Base-by-base conservation (phyloP, 768 basidiomycete genomes). In the Rhodotorula paludigena region DNA sequence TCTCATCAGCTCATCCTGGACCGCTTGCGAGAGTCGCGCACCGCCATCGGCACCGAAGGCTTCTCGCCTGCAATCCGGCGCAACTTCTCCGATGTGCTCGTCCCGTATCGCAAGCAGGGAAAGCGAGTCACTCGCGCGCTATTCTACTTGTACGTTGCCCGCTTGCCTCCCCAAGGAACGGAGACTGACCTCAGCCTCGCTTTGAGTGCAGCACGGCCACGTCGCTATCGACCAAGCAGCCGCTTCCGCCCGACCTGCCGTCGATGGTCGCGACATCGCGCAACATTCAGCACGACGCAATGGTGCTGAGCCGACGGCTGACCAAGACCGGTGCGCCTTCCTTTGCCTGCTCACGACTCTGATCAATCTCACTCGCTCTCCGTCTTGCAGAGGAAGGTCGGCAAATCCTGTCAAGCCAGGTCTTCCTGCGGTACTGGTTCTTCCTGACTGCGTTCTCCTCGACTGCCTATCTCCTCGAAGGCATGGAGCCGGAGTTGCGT, bases 371-470 rank as follows among this genome's bases (percentile, higher is more conserved):
- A 42, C 41, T 23, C 5, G 45, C 6, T 12, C 45, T 3, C 4
- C 45, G 4, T 25, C 18, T n/a, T 42, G 30, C 71, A 67, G 20
- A 30, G 52, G 10, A 48, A 14, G 67, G 71, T 5, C 64, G 66
- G 36, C 49, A 51, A 12, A 64, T 66, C 25, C 55, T 73, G 6
- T 48, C 54, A 9, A 32, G 56, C 14, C 64, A 67, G 2, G 71
- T 61, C 0, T 69, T 66, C 51, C 42, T 73, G 28, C 52, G 71
- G 7, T 73, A 73, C 49, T 73, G 71, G 71, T 69, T 66, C 55
- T 71, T 60, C 55, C 60, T 70, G 10, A 55, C 63, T 45, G 47
- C 60, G 28, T 60, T 70, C 33, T 60, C 57, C 4, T 52, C 60
- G n/a, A 61, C 56, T 28, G 9, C n/a, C 48, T 30, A 5, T 21